phyloP scores from a whole-genome alignment of 2,329 filamentous ascomycete genomes.

The Zopfia rhizophila region DNA sequence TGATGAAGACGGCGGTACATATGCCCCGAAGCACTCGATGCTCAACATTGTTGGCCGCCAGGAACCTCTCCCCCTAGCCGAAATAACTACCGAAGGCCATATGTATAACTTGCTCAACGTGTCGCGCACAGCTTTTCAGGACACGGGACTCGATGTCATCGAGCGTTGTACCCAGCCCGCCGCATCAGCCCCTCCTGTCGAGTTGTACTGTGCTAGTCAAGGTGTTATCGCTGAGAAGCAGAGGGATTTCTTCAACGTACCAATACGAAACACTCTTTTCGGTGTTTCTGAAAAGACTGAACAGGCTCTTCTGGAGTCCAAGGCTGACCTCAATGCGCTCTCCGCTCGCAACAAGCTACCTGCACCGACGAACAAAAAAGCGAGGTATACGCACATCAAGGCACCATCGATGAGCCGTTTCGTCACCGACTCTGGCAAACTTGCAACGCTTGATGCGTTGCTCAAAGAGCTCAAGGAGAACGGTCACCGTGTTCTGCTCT shows the following conservation, averaged over 20 bases:
- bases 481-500: conserved; percentile 91
- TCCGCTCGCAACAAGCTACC: conserved; percentile 76
- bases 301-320: conserved; percentile 76
- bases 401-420: conserved; percentile 98
- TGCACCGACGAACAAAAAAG: conserved; percentile 80
- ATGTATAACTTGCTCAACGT: conserved; percentile 84
- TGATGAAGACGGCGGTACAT: conserved; percentile 71
- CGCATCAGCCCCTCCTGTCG: conserved; percentile 85
- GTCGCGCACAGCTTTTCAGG: conserved; percentile 70
- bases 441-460: conserved; percentile 88
- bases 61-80: conserved; percentile 72
- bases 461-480: conserved; percentile 90
- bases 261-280: conserved; percentile 79
- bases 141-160: conserved; percentile 78
- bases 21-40: conserved; percentile 78
- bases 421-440: conserved; percentile 96
- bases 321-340: conserved; percentile 72
- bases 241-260: conserved; percentile 79
- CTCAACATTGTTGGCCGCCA: conserved; percentile 81
- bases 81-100: conserved; percentile 76
- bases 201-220: conserved; percentile 78
- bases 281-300: conserved; percentile 73
- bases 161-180: conserved; percentile 84
- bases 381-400: conserved; percentile 87
- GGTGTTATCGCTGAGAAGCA: conserved; percentile 72